Conservation (phyloP, 495 filamentous ascomycete genomes). For the Hypoxylon rickii region DNA sequence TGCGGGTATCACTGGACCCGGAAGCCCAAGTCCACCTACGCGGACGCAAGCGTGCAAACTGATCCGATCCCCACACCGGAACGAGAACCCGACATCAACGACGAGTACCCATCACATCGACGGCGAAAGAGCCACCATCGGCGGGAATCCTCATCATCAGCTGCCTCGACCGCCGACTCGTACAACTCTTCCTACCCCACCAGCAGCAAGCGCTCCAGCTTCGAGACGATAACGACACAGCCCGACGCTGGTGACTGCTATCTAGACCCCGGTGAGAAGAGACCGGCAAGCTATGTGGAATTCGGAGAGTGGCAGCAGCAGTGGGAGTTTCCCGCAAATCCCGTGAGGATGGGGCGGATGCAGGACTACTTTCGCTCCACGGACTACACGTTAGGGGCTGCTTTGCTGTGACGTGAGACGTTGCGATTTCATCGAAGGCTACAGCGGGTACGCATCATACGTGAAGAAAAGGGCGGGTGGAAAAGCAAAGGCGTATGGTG, state of each 20-base stretch:
- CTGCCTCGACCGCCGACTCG: conserved; percentile 8
- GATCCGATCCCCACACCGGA: conserved; percentile 17
- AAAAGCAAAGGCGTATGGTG: too few species aligned
- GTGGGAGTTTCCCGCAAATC: conserved; percentile 13
- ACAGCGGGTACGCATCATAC: not conserved
- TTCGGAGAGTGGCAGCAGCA: conserved; percentile 4
- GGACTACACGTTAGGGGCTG: conserved; percentile 28
- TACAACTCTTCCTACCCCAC: conserved; percentile 13
- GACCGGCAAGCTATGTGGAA: not conserved
- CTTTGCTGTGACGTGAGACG: too few species aligned
- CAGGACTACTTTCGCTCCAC: conserved; percentile 39
- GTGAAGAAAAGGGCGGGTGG: not conserved
- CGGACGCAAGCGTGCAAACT: conserved; percentile 33
- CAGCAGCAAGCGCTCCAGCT: conserved; percentile 29
- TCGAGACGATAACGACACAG: conserved; percentile 31
- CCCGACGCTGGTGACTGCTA: conserved; percentile 24
- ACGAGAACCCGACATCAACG: not conserved
- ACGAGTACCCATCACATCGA: conserved; percentile 9
- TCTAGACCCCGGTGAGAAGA: not conserved
- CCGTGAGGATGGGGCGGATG: conserved; percentile 38
- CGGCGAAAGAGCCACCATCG: conserved; percentile 4
- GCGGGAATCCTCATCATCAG: conserved; percentile 26
- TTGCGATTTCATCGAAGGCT: too few species aligned
- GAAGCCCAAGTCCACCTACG: conserved; percentile 20
- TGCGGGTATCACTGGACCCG: conserved; percentile 3